Base-by-base conservation (phyloP, 257 asterid species). In the Handroanthus guayacan region DNA sequence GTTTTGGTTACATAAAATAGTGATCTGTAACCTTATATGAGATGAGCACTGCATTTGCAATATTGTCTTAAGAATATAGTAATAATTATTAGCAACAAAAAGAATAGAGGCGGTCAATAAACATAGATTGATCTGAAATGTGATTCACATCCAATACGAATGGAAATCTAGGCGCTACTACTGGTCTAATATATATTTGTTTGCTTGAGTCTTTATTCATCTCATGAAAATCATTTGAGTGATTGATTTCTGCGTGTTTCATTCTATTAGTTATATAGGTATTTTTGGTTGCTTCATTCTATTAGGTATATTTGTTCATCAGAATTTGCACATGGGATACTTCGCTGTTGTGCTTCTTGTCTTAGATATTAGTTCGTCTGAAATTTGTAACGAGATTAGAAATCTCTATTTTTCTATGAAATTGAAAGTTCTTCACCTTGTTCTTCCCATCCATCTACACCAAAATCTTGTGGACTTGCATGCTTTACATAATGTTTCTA, bases 181-280 rank as follows among this genome's bases (percentile, higher is more conserved):
- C 55, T 58, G 43, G 43, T 61, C 31, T 50, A 18, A 20, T 67
- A 34, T 37, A 10, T 62, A 37, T 36, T 12, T 47, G 39, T 41
- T 72, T 66, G 68, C 56, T 55, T 9, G 61, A 51, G 47, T 31
- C 13, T 62, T 17, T 60, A 5, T 41, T 60, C 6, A 41, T 62
- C 72, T 55, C 76, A 67, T 76, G 79, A 67, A 76, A 69, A 67
- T 67, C 63, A 50, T 51, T 39, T 14, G 69, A 60, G 60, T 10
- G 10, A 41, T 63, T 58, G 48, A 36, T 71, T 66, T 68, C 25
- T 34, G 13, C 0, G 31, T n/a, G 17, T 51, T 51, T 66, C 44
- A 1, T 58, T 72, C 10, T 17, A 67, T 54, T 39, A 43, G 50
- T 52, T 72, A 55, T 45, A 13, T 36, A 0, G 31, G 31, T 25